Base-by-base conservation (phyloP, 768 basidiomycete species). In the Termitomyces eurrhizus region DNA sequence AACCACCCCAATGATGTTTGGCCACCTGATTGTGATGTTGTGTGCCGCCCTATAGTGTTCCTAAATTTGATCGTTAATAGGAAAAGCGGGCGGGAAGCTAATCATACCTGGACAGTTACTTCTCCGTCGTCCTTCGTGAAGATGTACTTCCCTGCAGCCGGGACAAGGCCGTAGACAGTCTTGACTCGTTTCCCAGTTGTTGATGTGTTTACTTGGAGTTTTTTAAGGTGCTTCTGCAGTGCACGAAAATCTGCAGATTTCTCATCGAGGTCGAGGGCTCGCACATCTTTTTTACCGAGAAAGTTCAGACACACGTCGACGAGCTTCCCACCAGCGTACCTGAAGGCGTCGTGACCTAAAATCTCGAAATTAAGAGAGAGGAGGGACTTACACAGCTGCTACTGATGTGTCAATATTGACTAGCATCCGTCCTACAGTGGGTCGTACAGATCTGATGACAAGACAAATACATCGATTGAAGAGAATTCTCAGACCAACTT, bases 401-500 rank as follows among this genome's bases (percentile, higher is more conserved):
- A 79, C 76, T 2, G 77, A 75, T 0, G 76, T 80, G 55, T 84
- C 83, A 1, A 84, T 68, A 14, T 78, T 82, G 1, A 84, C 65
- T 0, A 80, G 64, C 61, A 82, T 76, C 9, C 71, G 59, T 0
- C 72, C 73, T 0, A 72, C 58, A 1, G 76, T 71, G 0, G 80
- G 82, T 1, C 83, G 76, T 42, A 83, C 79, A 49, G 78, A 81
- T 50, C 59, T 58, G 13, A 16, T 48, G 26, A 52, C 0, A n/a
- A 44, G 8, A 11, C 32, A 4, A 32, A 36, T 51, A 5, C 11
- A 56, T 35, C 26, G 16, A 26, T 4, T 4, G 14, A 13, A 26
- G 41, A 42, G 4, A 35, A 14, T 5, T 21, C 7, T 35, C 35
- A 24, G 13, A 46, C 7, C 11, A 36, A 42, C 7, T 41, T 11